Evolutionary conservation across 805 yeast species (phyloP), one percentile per base, ranked within the genome.

Genomic region (Wickerhamomyces ciferrii): DNA sequence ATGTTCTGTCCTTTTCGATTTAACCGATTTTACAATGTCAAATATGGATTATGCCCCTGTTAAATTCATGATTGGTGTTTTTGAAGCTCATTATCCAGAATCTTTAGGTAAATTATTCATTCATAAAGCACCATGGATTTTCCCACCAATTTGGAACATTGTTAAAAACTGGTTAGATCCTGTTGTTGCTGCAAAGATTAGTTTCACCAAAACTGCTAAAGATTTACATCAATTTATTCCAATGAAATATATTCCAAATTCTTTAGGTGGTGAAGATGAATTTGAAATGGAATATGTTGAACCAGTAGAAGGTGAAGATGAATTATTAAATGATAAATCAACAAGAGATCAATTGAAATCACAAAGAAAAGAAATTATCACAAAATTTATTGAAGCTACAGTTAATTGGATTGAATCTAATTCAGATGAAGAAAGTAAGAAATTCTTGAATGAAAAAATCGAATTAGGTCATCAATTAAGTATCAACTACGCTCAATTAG

Each of bases 21-120:
- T 94, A 59, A 73, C 86, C 13, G 96, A 84, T 5, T 94, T 94
- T 61, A 78, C 95, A 8, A 78, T 90, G 73, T 77, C 90, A 49
- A 94, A 92, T 63, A 94, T 96, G 87, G 99, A 94, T 68, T 89
- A 89, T 61, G 74, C 79, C 3, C 89, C 97, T 5, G 95, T 94
- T 49, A 91, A 91, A 68, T 92, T 87, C 66, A 78, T 94, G 68
- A 84, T 91, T 50, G 78, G 81, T 45, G 85, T 91, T 50, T 90
- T 94, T 65, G 98, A 94, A 71, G 96, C 96, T 0, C 96, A 92
- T 62, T 94, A 92, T 64, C 99, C 99, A 1, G 99, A 94, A 67
- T 84, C 88, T 37, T 75, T 94, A 49, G 97, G 96, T 17, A 79
- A 78, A 46, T 70, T 94, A 44, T 76, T 89, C 54, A 85, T 94